A percentile compares a stretch with the other conserved stretches of the same genome.
These are phyloP conservation scores for Termitomyces sp. DNA, from an alignment of 768 basidiomycete genomes.

Conservation along the genomic window DNA sequence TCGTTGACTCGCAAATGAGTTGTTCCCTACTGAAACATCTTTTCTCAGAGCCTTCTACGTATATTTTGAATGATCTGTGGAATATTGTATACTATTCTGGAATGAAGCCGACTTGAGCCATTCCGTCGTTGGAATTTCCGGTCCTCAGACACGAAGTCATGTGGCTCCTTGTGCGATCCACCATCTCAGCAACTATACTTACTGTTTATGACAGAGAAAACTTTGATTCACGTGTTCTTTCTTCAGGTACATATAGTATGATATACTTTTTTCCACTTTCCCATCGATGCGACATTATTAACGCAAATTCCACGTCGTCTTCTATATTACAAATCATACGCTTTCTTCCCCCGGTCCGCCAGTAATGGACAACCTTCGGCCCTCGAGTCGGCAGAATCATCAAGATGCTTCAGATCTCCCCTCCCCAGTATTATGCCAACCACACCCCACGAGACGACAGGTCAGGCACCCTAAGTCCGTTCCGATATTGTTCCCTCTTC, in stretches of 20 bases:
- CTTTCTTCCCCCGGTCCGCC: not conserved
- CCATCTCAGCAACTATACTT: not conserved
- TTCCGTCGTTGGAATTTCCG: not conserved
- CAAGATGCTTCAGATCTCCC: not conserved
- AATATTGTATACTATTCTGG: not conserved
- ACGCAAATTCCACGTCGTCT: not conserved
- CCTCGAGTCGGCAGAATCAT: constrained; percentile 8
- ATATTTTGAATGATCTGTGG: not conserved
- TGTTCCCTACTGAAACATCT: not conserved
- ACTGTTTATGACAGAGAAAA: not conserved
- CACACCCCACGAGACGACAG: constrained; percentile 1
- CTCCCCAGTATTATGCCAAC: not conserved
- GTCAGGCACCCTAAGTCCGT: not conserved
- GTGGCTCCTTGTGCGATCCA: not conserved
- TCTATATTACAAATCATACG: not conserved
- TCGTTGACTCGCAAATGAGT: not conserved
- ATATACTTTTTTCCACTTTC: not conserved
- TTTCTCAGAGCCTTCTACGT: not conserved
- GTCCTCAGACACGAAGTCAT: not conserved
- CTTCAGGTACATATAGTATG: not conserved
- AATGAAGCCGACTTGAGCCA: not conserved
- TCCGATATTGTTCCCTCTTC: constrained; percentile 7
- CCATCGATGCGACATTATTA: not conserved
- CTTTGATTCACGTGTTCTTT: not conserved
- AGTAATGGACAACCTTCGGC: not conserved